Percentiles rank a stretch among this genome's conserved stretches.
These are phyloP conservation scores for Mycena maculata DNA, from an alignment of 768 basidiomycete genomes.

Conservation along the genomic window DNA sequence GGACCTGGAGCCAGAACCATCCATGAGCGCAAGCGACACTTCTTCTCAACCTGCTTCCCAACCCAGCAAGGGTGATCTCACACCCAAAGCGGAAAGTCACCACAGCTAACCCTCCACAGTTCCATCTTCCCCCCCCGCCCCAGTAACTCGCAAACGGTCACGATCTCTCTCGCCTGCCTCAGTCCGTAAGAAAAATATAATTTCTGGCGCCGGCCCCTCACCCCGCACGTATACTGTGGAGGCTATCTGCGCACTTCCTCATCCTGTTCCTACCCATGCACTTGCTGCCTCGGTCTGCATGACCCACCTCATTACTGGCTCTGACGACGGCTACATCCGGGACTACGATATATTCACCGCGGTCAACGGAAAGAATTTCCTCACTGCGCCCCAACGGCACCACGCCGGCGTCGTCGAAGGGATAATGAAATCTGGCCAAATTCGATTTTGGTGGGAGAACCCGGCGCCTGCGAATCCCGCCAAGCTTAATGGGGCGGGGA, in stretches of 20 bases:
- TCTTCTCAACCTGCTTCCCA: conserved; percentile 42
- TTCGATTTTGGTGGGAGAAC: conserved; percentile 94
- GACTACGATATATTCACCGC: conserved; percentile 92
- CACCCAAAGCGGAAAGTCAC: neutral
- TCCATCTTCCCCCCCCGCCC: conserved; percentile 41
- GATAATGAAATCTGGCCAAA: conserved; percentile 88
- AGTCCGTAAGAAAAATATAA: conserved; percentile 60
- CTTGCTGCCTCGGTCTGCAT: conserved; percentile 88
- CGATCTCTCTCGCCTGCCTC: conserved; percentile 67
- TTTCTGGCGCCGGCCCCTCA: conserved; percentile 45
- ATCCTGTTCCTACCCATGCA: conserved; percentile 89
- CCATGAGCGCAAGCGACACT: conserved; percentile 37
- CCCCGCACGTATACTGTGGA: conserved; percentile 87
- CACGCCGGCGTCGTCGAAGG: conserved; percentile 94
- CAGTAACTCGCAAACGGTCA: conserved; percentile 48
- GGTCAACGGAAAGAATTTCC: conserved; percentile 87
- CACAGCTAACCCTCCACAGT: conserved; percentile 37
- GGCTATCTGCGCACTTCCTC: conserved; percentile 91
- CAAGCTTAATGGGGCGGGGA: conserved; percentile 40
- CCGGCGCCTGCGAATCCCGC: conserved; percentile 49
- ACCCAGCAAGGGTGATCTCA: conserved; percentile 48
- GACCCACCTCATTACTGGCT: conserved; percentile 90
- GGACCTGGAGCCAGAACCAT: conserved; percentile 40
- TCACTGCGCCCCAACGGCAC: conserved; percentile 89
- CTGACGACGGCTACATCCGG: conserved; percentile 93